Base-by-base conservation (phyloP, 768 basidiomycete species). In the Kondoa malvinella region DNA sequence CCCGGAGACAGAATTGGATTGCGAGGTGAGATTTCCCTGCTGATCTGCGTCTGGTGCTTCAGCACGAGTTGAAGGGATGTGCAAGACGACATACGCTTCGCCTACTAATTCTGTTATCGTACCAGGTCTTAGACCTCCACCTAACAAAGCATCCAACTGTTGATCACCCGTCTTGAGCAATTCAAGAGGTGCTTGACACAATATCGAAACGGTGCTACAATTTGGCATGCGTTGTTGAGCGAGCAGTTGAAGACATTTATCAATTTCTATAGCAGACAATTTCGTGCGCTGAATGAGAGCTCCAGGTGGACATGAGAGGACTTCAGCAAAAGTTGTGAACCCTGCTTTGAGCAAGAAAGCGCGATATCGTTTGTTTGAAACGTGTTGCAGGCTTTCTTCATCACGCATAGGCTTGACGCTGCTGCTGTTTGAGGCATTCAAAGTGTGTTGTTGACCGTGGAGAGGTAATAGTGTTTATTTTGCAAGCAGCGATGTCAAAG, bases 21-120 rank as follows among this genome's bases (percentile, higher is more conserved):
- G 87, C 88, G 2, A 97, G 77, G 73, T 97, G 92, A 0, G 91
- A 91, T 78, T 99, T 99, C 50, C 95, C 95, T 30, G 94, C 85
- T 27, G 91, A 86, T 75, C 95, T 99, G 75, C 17, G 40, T n/a
- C 30, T n/a, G 8, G n/a, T 4, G 17, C 16, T 58, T 58, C 15
- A 29, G 26, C 4, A 14, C 17, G 66, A 14, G 26, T 14, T 8
- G 40, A 21, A 8, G 40, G 8, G 40, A 21, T 50, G 25, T 67
- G 12, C 14, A 58, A 50, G 26, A 25, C 4, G 16, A 69, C 65
- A 32, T 50, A 69, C 69, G 69, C 69, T 56, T 66, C 69, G 1
- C 69, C 69, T 16, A 57, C 67, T 57, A 69, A 34, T 34, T 69
- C 69, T 12, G 69, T 62, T 2, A 69, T 30, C 3, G 66, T 69